Evolutionary conservation across 2,329 filamentous ascomycete genomes (phyloP), one percentile per base, ranked within the genome.

Genomic region (Meredithiella fracta): DNA sequence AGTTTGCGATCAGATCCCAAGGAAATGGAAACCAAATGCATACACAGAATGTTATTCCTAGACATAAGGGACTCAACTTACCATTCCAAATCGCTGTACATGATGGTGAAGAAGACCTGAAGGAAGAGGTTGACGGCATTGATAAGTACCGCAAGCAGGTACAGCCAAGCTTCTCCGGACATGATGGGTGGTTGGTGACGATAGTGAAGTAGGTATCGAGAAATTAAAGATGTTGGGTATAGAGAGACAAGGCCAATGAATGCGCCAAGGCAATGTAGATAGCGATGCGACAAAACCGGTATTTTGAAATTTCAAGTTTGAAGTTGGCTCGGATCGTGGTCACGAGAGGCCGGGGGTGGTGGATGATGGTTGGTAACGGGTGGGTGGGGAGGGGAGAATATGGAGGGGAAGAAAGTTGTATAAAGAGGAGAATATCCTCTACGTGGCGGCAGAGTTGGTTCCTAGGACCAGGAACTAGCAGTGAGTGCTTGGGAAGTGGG

Each of bases 31-130:
- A 17, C 40, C 17, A 7, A 44, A 34, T 34, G 29, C 29, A 34
- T 34, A 34, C 22, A 20, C 44, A 49, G 23, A 26, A 20, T 49
- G 22, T 11, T 23, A n/a, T 11, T 7, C 3, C 5, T 25, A 26
- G 17, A 25, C 44, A 5, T 14, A 11, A 23, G 23, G n/a, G 8
- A 49, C 25, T 22, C 11, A 37, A 77, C 86, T 67, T 75, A 94
- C 90, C 92, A 98, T 85, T 98, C 92, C 66, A 98, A 74, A 78
- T 98, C 92, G 72, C 88, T 95, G 75, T 97, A 98, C 94, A 98
- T 98, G 68, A 98, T 98, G 58, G 92, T 98, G 76, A 98, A 98
- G 80, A 98, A 98, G 65, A 98, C 92, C 76, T 98, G 94, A 58
- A 98, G 79, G 73, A 98, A 98, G 67, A 98, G 80, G 78, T 98